phyloP scores from a whole-genome alignment of 306 rosid genomes.

The Prunus mongolica region DNA sequence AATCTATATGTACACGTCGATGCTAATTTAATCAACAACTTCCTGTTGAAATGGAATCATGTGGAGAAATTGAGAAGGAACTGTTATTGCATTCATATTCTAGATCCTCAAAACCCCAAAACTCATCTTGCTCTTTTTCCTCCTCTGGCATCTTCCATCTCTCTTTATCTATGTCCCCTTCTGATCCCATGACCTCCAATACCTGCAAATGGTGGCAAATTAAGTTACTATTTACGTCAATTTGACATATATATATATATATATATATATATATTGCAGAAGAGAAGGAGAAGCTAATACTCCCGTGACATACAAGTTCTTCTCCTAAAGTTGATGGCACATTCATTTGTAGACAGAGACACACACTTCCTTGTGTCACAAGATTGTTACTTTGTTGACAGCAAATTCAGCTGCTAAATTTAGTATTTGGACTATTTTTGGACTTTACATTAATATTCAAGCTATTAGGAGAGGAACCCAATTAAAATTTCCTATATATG shows the following conservation, averaged over 20 bases:
- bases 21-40: slow-evolving; percentile 20
- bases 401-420: background rate
- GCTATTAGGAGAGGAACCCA: too few species aligned
- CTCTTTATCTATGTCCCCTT: slow-evolving; percentile 52
- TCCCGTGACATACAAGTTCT: background rate
- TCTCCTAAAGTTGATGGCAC: background rate
- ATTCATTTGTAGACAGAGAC: background rate
- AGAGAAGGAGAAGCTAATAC: too few species aligned
- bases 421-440: background rate
- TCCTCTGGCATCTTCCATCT: slow-evolving; percentile 88
- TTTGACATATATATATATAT: too few species aligned
- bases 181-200: slow-evolving; percentile 77
- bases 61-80: slow-evolving; percentile 69
- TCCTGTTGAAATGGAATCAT: slow-evolving; percentile 43
- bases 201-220: slow-evolving; percentile 44
- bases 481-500: too few species aligned
- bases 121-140: slow-evolving; percentile 67
- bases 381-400: background rate
- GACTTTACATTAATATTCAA: too few species aligned
- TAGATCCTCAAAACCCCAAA: slow-evolving; percentile 89
- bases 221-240: background rate
- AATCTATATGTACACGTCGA: background rate
- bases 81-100: slow-evolving; percentile 66
- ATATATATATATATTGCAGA: too few species aligned
- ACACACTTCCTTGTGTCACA: background rate